Evolutionary conservation across 768 basidiomycete species (phyloP).

Genomic region (Amyloporia xantha): DNA sequence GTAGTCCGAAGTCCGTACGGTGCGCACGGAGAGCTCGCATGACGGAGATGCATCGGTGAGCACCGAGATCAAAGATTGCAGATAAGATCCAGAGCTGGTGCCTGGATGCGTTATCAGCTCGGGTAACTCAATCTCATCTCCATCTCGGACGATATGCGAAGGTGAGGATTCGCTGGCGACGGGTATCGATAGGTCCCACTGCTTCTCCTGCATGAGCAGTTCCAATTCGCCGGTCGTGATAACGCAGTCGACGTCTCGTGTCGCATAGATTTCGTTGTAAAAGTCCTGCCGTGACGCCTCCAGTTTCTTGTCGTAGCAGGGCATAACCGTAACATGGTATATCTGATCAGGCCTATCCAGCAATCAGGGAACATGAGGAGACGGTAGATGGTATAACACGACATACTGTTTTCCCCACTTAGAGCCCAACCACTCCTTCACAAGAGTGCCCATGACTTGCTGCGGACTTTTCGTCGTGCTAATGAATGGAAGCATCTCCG

Average conservation of each 20-base stretch:
- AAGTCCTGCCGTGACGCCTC: constrained; percentile 96
- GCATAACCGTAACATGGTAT: constrained; percentile 98
- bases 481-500: constrained; percentile 90
- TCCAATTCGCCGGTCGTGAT: constrained; percentile 95
- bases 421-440: constrained; percentile 79
- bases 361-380: neutral
- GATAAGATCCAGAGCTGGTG: constrained; percentile 88
- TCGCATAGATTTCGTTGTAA: constrained; percentile 72
- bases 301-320: constrained; percentile 99
- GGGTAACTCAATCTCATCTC: constrained; percentile 38
- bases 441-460: constrained; percentile 88
- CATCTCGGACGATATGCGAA: neutral
- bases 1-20: constrained; percentile 69
- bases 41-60: constrained; percentile 34
- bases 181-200: constrained; percentile 63
- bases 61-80: constrained; percentile 68
- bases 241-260: constrained; percentile 94
- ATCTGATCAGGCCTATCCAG: constrained; percentile 68
- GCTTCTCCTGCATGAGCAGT: constrained; percentile 73
- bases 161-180: constrained; percentile 41
- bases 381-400: neutral
- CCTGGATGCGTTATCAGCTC: constrained; percentile 76
- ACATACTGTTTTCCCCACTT: constrained; percentile 67
- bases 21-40: constrained; percentile 38
- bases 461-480: constrained; percentile 87